phyloP scores from a whole-genome alignment of 2,329 filamentous ascomycete genomes.

The Trichoderma guizhouense region DNA sequence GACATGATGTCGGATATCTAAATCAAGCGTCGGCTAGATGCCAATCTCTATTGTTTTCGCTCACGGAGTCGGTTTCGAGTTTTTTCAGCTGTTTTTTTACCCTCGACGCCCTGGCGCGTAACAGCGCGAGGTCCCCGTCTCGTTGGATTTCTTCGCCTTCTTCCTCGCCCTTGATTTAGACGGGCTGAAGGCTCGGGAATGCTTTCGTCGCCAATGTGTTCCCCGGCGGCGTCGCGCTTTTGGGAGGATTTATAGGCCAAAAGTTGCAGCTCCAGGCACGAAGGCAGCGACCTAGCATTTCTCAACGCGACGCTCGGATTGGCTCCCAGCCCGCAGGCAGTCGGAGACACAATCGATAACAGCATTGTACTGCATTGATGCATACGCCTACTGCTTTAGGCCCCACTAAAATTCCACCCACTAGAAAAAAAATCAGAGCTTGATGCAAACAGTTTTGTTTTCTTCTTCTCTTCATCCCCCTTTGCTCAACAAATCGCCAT shows the following conservation, averaged over 20 bases:
- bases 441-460: constrained; percentile 19
- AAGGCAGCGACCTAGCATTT: constrained; percentile 18
- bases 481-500: constrained; percentile 99
- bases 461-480: constrained; percentile 54
- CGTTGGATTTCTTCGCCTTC: neutral
- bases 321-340: constrained; percentile 19
- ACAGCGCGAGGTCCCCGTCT: constrained; percentile 5
- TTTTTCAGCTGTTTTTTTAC: neutral
- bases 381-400: constrained; percentile 20
- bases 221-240: constrained; percentile 11
- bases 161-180: neutral
- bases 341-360: constrained; percentile 19
- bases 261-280: constrained; percentile 16
- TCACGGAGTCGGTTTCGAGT: neutral
- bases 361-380: constrained; percentile 20
- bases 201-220: neutral
- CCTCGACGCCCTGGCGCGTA: constrained; percentile 6
- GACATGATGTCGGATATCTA: constrained; percentile 50
- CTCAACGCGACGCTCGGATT: constrained; percentile 27
- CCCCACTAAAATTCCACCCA: constrained; percentile 21
- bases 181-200: neutral
- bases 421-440: constrained; percentile 26
- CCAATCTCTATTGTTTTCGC: neutral
- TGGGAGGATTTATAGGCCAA: constrained; percentile 11
- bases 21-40: constrained; percentile 20